Percentiles rank a stretch among this genome's conserved stretches.
Conservation (phyloP, 495 filamentous ascomycete genomes). For the Xylaria nigripes region DNA sequence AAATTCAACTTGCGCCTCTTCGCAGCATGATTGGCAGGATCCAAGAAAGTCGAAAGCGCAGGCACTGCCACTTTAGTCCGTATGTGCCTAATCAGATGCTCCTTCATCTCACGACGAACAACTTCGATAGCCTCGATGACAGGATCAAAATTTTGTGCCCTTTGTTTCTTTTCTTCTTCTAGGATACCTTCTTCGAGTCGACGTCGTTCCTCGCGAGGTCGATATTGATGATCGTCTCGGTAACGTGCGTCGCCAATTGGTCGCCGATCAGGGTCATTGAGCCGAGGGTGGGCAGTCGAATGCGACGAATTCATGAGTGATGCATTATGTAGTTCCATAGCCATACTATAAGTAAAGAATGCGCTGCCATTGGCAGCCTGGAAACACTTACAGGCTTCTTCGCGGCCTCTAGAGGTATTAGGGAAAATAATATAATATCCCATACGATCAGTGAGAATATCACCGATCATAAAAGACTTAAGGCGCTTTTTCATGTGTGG, state of each 20-base stretch:
- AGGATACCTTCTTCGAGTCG: slow-evolving; percentile 65
- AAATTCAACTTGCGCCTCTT: slow-evolving; percentile 75
- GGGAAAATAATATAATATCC: slow-evolving; percentile 91
- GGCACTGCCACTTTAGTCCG: slow-evolving; percentile 75
- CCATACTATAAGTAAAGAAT: slow-evolving; percentile 89
- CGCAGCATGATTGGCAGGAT: slow-evolving; percentile 65
- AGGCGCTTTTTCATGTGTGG: slow-evolving; percentile 80
- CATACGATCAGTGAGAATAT: slow-evolving; percentile 69
- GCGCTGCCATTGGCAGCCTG: slow-evolving; percentile 60
- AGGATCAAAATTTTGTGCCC: slow-evolving; percentile 78
- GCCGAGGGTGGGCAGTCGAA: slow-evolving; percentile 2
- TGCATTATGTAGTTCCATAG: slow-evolving; percentile 66
- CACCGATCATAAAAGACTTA: slow-evolving; percentile 64
- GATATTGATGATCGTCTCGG: slow-evolving; percentile 39
- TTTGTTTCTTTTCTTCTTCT: slow-evolving; percentile 76
- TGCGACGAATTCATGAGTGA: slow-evolving; percentile 38
- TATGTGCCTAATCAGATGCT: slow-evolving; percentile 78
- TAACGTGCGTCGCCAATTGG: slow-evolving; percentile 31
- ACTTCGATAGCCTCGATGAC: slow-evolving; percentile 71
- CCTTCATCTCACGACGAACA: slow-evolving; percentile 68
- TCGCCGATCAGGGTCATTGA: slow-evolving; percentile 19
- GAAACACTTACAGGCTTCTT: slow-evolving; percentile 71
- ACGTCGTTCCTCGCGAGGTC: slow-evolving; percentile 41
- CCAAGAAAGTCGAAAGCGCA: slow-evolving; percentile 73
- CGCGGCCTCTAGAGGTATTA: slow-evolving; percentile 62